These are phyloP conservation scores for Aspergillus novofumigatus DNA, from an alignment of 2,329 filamentous ascomycete species.

Conservation along the genomic window DNA sequence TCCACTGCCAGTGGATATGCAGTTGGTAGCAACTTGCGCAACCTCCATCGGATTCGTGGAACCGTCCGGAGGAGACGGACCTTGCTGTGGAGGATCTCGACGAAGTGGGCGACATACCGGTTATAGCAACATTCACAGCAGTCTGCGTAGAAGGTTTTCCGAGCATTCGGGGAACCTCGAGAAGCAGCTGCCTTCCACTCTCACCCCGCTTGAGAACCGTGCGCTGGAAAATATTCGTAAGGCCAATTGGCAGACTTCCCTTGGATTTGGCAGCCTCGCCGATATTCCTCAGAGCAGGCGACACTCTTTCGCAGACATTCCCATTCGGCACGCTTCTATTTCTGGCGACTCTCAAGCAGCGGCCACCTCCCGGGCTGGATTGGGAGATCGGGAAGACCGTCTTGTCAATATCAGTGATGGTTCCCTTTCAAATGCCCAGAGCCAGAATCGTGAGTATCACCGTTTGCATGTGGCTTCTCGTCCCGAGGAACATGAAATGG, in stretches of 20 bases:
- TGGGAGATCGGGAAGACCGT: constrained; percentile 35
- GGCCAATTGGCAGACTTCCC: constrained; percentile 49
- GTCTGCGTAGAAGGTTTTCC: constrained; percentile 39
- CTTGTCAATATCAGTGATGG: constrained; percentile 35
- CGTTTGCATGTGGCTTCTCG: constrained; percentile 31
- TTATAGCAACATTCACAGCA: constrained; percentile 37
- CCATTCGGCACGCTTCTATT: constrained; percentile 44
- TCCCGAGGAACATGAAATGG: constrained; percentile 27
- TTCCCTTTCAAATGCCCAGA: constrained; percentile 32
- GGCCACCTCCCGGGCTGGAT: constrained; percentile 17
- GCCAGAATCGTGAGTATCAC: constrained; percentile 42
- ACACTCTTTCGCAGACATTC: constrained; percentile 50
- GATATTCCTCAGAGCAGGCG: constrained; percentile 48
- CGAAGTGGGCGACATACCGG: constrained; percentile 38
- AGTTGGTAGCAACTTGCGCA: constrained; percentile 26
- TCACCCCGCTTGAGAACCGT: constrained; percentile 40
- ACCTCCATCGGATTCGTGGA: constrained; percentile 38
- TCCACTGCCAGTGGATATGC: constrained; percentile 33
- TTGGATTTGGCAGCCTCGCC: constrained; percentile 44
- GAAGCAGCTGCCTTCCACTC: constrained; percentile 33
- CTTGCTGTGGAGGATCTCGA: constrained; percentile 43
- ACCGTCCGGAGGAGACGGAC: constrained; percentile 42
- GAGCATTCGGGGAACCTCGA: constrained; percentile 42
- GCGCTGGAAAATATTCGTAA: constrained; percentile 44
- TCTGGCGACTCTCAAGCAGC: constrained; percentile 29